These are phyloP conservation scores for Lipomyces mesembrius DNA, from an alignment of 805 yeast species.

Conservation along the genomic window DNA sequence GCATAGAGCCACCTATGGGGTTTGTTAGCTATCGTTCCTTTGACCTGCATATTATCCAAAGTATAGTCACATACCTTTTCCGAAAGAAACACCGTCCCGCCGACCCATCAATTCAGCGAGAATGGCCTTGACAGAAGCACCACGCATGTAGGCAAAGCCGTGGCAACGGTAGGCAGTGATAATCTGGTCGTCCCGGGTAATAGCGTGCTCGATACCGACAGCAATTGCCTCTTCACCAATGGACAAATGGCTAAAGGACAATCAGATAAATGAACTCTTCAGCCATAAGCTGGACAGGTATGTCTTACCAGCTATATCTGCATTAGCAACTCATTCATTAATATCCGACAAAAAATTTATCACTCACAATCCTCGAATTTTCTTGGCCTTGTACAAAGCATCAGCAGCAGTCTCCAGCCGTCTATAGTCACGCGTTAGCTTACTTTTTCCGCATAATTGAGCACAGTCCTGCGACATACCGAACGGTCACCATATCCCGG, in stretches of 20 bases:
- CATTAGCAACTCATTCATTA: background rate
- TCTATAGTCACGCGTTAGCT: constrained; percentile 49
- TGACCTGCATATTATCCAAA: background rate
- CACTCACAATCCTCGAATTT: constrained; percentile 88
- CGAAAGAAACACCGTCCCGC: constrained; percentile 91
- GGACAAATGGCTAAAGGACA: constrained; percentile 72
- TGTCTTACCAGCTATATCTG: constrained; percentile 23
- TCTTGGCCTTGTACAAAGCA: constrained; percentile 96
- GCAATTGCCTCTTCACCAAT: constrained; percentile 99
- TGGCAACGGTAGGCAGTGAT: constrained; percentile 99
- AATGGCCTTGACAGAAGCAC: constrained; percentile 86
- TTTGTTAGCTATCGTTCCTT: background rate
- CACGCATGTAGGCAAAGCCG: constrained; percentile 97
- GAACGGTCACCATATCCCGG: constrained; percentile 87
- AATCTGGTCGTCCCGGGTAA: constrained; percentile 79
- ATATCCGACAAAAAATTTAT: background rate
- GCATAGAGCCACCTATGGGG: constrained; percentile 87
- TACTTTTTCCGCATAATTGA: background rate
- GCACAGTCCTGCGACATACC: constrained; percentile 36
- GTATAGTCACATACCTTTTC: constrained; percentile 63
- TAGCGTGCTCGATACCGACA: constrained; percentile 96
- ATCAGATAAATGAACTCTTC: background rate
- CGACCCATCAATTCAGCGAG: constrained; percentile 97
- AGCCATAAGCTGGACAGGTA: background rate
- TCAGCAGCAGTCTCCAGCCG: constrained; percentile 99